phyloP scores from a whole-genome alignment of 306 rosid species.

The Quercus suber region DNA sequence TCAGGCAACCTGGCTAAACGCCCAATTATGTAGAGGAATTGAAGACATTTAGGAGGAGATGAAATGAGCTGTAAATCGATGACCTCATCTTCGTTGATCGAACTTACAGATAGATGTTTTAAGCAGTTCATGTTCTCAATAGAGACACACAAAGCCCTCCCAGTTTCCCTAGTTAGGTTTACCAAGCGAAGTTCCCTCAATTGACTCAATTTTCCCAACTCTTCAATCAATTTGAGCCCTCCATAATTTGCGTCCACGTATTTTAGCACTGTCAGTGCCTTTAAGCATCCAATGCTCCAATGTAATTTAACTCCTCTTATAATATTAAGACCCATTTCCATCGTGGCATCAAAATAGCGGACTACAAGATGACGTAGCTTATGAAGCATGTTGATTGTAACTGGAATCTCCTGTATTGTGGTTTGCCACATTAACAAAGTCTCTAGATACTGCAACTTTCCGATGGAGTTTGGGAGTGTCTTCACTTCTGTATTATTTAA shows the following conservation, averaged over 20 bases:
- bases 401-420: too few species aligned
- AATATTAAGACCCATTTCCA: background rate
- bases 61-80: background rate
- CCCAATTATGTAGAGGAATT: too few species aligned
- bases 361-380: background rate
- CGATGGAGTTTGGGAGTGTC: too few species aligned
- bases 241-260: background rate
- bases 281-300: background rate
- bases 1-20: too few species aligned
- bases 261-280: background rate
- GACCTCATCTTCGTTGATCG: constrained; percentile 1
- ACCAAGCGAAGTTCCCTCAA: background rate
- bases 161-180: background rate
- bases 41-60: background rate
- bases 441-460: too few species aligned
- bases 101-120: background rate
- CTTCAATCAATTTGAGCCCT: background rate
- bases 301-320: background rate
- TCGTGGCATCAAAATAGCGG: background rate
- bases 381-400: too few species aligned
- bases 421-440: too few species aligned
- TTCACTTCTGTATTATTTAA: too few species aligned
- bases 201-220: background rate
- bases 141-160: background rate
- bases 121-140: constrained; percentile 7